Evolutionary conservation across 805 yeast species (phyloP), one percentile per base, ranked within the genome.

Genomic region (Saturnispora gosingensis): DNA sequence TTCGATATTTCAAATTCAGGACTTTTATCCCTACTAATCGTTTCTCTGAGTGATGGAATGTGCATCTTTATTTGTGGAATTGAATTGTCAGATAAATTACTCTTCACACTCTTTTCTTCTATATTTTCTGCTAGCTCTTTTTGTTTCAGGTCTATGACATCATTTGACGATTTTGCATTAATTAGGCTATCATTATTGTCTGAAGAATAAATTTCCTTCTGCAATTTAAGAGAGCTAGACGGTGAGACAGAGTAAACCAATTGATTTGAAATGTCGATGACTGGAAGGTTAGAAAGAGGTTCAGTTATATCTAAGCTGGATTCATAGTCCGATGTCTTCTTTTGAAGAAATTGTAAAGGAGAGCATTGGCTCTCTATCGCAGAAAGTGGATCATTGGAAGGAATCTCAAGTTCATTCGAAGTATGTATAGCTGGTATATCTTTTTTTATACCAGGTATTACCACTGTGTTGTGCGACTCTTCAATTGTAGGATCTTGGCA

Each of bases 1-100:
- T 34, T 43, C 5, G 51, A 49, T 16, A 49, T 35, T 43, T 49
- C 47, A 34, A 49, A 43, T 28, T 49, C 51, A 18, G 51, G 47
- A 11, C 47, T 38, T 16, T 10, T 22, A 40, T 40, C 36, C 35
- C 15, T 39, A 34, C 11, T 27, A 10, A 46, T 25, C 9, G 43
- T 38, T 27, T 46, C 43, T 10, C 34, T 46, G 7, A 46, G 11
- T n/a, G 35, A 25, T 20, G 49, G 43, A 25, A 25, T 35, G 28
- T 46, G 36, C 24, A 18, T 25, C 15, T 39, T 38, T 16, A 46
- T 46, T 16, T 20, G n/a, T 5, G 43, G 44, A 45, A 44, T 11
- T 8, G 11, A 10, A 3, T 32, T 25, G 1, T 32, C 46, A 3
- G 20, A 18, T 30, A 20, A 44, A 7, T 54, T 35, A 32, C 16